Percentiles rank a stretch among this genome's conserved stretches.
Evolutionary conservation across 2,329 filamentous ascomycete species (phyloP).

Genomic region (Periconia macrospinosa): DNA sequence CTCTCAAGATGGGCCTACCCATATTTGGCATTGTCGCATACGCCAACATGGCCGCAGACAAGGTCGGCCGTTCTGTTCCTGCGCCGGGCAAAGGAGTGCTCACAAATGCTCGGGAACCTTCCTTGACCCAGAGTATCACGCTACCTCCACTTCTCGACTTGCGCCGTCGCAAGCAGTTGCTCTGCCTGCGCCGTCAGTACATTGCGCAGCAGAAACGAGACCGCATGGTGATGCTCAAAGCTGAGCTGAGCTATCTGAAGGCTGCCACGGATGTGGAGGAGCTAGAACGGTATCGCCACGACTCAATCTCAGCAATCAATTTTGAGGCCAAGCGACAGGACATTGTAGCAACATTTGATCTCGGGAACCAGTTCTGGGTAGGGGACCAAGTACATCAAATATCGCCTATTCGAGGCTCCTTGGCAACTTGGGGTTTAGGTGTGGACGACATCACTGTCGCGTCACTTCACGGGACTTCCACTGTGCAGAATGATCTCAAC

Average conservation of each 20-base stretch:
- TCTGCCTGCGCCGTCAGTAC: too few relatives aligned
- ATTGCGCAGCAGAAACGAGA: too few relatives aligned
- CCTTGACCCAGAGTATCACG: slow-evolving; percentile 79
- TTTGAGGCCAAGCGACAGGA: slow-evolving; percentile 98
- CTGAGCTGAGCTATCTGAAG: too few relatives aligned
- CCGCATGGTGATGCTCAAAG: too few relatives aligned
- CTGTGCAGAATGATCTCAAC: slow-evolving; percentile 99
- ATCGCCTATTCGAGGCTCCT: slow-evolving; percentile 89
- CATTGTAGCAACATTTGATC: slow-evolving; percentile 81
- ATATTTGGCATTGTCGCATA: slow-evolving; percentile 94
- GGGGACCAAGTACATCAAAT: slow-evolving; percentile 74
- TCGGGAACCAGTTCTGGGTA: slow-evolving; percentile 99
- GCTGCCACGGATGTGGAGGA: too few relatives aligned
- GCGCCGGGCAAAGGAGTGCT: slow-evolving; percentile 96
- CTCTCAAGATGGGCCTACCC: slow-evolving; percentile 96
- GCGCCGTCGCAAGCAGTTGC: slow-evolving; percentile 96
- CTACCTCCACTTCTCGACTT: slow-evolving; percentile 74
- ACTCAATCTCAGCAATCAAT: too few relatives aligned
- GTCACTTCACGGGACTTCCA: slow-evolving; percentile 98
- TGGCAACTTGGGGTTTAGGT: slow-evolving; percentile 97
- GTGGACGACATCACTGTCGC: slow-evolving; percentile 94
- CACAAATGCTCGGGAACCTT: slow-evolving; percentile 88
- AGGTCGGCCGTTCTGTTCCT: slow-evolving; percentile 96
- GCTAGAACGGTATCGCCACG: too few relatives aligned
- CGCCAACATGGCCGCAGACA: slow-evolving; percentile 95